Evolutionary conservation across 768 basidiomycete genomes (phyloP), one percentile per base, ranked within the genome.

Genomic region (Gyrodon lividus): DNA sequence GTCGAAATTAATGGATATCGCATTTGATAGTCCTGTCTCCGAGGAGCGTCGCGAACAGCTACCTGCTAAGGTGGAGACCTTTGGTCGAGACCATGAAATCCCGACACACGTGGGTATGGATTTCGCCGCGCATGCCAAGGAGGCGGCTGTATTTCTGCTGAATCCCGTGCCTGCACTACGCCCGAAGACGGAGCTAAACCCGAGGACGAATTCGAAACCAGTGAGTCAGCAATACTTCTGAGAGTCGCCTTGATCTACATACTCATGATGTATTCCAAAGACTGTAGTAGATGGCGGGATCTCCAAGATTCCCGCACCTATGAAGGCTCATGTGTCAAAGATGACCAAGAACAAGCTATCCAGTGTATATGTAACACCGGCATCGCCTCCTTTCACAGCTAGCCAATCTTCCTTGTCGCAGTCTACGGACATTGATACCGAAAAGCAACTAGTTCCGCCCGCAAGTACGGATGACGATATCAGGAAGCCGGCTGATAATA

Each of bases 31-130:
- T 14, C 56, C 66, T 17, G 48, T 64, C 14, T 64, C 68, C 64
- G 58, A 61, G 55, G 66, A 70, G 49, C 66, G 64, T 30, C 35
- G 61, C 19, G 19, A 56, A n/a, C 57, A 48, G 7, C 42, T 70
- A 6, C 59, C 57, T 5, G 52, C 45, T 4, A 50, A 61, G 34
- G 50, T 64, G 6, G 50, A 50, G 17, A 56, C 56, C 5, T 59
- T 68, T 43, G 48, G 31, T 22, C 53, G 48, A 16, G 48, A n/a
- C 8, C 35, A 48, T 40, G 57, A 48, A 30, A 34, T 33, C 31
- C 14, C 55, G 20, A 12, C 51, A 12, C 51, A 59, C 22, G 43
- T 49, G 38, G 17, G 42, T 31, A 23, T 40, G 9, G 43, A 20
- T 22, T 6, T 20, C 10, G 20, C 20, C 14, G 30, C 6, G 42